phyloP scores from a whole-genome alignment of 768 basidiomycete genomes.

The Cubamyces lactineus region DNA sequence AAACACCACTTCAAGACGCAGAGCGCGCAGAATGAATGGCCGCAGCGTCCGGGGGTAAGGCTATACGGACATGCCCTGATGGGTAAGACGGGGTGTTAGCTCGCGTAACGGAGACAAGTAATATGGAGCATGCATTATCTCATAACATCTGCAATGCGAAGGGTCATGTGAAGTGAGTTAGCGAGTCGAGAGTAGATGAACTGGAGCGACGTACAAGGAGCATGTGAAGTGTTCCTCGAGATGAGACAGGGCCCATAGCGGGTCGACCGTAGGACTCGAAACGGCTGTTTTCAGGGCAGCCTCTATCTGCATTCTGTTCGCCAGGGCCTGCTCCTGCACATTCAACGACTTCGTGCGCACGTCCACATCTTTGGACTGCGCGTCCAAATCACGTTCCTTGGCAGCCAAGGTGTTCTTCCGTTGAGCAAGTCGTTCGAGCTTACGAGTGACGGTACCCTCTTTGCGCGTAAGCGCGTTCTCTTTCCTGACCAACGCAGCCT shows the following conservation, averaged over 20 bases:
- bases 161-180: neutral
- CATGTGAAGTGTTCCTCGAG: constrained; percentile 70
- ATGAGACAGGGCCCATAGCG: constrained; percentile 45
- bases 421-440: neutral
- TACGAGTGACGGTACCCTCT: neutral
- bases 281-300: neutral
- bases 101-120: neutral
- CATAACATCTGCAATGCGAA: constrained; percentile 55
- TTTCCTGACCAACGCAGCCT: constrained; percentile 6
- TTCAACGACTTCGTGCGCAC: neutral
- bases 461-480: constrained; percentile 1
- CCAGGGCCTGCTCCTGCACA: constrained; percentile 6
- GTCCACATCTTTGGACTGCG: neutral
- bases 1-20: constrained; percentile 74
- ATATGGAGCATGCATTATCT: constrained; percentile 49
- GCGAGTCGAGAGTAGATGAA: neutral
- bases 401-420: neutral
- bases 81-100: neutral
- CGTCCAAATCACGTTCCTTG: neutral
- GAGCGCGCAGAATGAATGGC: constrained; percentile 69
- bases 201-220: constrained; percentile 51
- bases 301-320: neutral
- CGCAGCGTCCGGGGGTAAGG: constrained; percentile 59
- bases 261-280: neutral
- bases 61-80: constrained; percentile 57